phyloP scores from a whole-genome alignment of 2,329 filamentous ascomycete species.

The Coleophoma eucalyptorum region DNA sequence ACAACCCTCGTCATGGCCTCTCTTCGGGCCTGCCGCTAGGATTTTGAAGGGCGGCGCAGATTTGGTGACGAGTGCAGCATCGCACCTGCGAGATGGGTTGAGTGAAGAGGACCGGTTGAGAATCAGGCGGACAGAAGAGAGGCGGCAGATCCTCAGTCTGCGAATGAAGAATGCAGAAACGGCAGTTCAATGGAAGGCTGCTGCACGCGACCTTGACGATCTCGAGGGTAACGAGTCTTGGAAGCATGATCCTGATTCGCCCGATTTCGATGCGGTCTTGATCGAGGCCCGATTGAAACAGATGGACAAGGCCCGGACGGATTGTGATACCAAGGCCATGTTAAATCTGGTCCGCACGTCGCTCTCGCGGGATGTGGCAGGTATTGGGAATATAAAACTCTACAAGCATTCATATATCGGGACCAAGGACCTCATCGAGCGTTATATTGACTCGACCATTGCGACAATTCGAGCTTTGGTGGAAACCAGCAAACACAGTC shows the following conservation, averaged over 20 bases:
- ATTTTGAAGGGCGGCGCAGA: conserved; percentile 18
- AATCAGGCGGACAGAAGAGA: conserved; percentile 46
- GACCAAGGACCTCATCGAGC: conserved; percentile 82
- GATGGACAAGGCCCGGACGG: conserved; percentile 69
- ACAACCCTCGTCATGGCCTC: conserved; percentile 10
- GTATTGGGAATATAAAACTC: conserved; percentile 78
- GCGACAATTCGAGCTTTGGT: conserved; percentile 71
- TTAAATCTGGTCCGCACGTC: conserved; percentile 77
- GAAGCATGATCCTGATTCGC: conserved; percentile 60
- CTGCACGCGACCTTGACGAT: conserved; percentile 72
- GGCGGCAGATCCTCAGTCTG: conserved; percentile 58
- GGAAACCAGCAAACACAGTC: conserved; percentile 46
- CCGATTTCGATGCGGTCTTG: conserved; percentile 59
- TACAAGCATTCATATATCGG: conserved; percentile 84
- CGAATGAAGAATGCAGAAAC: conserved; percentile 66
- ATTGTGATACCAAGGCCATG: conserved; percentile 72
- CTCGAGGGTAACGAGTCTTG: conserved; percentile 78
- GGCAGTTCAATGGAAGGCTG: conserved; percentile 68
- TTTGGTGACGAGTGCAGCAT: conserved; percentile 21
- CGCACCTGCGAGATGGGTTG: conserved; percentile 21
- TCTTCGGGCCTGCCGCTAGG: conserved; percentile 20
- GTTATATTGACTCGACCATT: conserved; percentile 77
- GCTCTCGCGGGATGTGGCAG: conserved; percentile 75
- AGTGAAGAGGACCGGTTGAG: conserved; percentile 42
- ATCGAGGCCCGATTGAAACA: conserved; percentile 67